Percentiles rank a stretch among this genome's conserved stretches.
Conservation (phyloP, 2,329 filamentous ascomycete genomes). For the Colletotrichum sp. region DNA sequence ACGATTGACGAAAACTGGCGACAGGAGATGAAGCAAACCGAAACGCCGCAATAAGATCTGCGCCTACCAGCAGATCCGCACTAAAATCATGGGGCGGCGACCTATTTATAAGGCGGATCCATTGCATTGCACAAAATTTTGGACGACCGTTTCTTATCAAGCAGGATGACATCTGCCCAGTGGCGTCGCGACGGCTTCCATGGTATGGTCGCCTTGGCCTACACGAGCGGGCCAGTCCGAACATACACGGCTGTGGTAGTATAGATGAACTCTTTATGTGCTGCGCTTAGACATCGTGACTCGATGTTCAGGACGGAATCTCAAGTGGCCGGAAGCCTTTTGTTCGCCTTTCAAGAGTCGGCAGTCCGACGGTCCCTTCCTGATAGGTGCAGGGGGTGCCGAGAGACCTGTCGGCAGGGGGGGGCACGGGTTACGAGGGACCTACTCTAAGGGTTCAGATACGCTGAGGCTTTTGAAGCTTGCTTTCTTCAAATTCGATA, state of each 20-base stretch:
- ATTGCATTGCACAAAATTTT: not conserved
- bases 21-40: not conserved
- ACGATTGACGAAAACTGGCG: not conserved
- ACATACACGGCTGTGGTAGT: not conserved
- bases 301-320: not conserved
- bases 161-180: not conserved
- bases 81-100: not conserved
- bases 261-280: not conserved
- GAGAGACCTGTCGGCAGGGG: not conserved
- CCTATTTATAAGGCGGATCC: not conserved
- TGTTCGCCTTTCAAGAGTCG: not conserved
- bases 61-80: not conserved
- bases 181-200: not conserved
- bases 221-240: not conserved
- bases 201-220: not conserved
- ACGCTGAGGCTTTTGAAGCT: not conserved
- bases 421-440: not conserved
- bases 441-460: not conserved
- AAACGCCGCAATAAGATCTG: not conserved
- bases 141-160: not conserved
- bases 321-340: not conserved
- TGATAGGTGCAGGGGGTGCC: not conserved
- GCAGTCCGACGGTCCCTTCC: not conserved
- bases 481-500: not conserved
- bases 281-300: not conserved